These are phyloP conservation scores for Penicillium coffeae DNA, from an alignment of 495 filamentous ascomycete genomes.

Conservation along the genomic window DNA sequence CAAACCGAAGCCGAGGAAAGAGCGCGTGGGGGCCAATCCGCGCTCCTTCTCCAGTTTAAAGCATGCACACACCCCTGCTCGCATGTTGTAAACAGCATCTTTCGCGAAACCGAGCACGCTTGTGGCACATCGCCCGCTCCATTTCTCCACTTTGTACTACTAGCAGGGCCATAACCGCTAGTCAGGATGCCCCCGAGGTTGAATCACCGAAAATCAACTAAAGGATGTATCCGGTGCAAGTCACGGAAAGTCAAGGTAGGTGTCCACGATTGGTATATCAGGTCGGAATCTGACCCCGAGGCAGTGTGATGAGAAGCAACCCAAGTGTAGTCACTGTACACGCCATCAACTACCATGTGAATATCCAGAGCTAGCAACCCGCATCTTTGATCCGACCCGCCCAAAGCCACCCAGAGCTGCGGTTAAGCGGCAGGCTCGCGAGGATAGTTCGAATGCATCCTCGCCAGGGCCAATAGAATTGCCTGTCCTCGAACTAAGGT, in stretches of 20 bases:
- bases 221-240: constrained; percentile 46
- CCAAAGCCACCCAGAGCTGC: neutral
- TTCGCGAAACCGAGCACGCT: constrained; percentile 12
- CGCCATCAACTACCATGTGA: constrained; percentile 17
- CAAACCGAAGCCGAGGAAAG: constrained; percentile 11
- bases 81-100: neutral
- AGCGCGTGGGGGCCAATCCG: constrained; percentile 6
- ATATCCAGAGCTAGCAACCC: constrained; percentile 11
- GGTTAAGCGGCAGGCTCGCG: neutral
- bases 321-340: constrained; percentile 19
- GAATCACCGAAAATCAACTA: constrained; percentile 41
- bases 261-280: neutral
- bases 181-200: constrained; percentile 17
- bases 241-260: constrained; percentile 41
- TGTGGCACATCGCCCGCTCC: neutral
- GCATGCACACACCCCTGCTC: neutral
- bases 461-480: constrained; percentile 8
- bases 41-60: neutral
- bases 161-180: too few relatives aligned
- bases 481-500: constrained; percentile 17
- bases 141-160: neutral
- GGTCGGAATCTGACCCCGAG: neutral
- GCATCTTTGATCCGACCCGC: constrained; percentile 12
- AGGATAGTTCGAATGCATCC: constrained; percentile 4
- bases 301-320: constrained; percentile 17